phyloP scores from a whole-genome alignment of 1,139 yeast genomes.

The Blastobotrys illinoisensis region DNA sequence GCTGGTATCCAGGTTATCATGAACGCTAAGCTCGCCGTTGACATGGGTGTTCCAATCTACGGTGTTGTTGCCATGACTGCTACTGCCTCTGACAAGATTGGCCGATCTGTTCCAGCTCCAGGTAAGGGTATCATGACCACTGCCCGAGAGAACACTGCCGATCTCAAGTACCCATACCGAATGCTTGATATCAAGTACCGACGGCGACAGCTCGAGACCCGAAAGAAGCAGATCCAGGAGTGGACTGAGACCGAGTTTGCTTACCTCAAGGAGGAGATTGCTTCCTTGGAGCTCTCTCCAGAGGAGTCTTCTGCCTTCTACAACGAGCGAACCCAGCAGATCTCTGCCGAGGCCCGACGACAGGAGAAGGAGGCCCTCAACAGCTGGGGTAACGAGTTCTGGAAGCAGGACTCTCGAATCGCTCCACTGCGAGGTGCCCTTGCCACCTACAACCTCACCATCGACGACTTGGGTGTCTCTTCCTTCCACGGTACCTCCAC shows the following conservation, averaged over 20 bases:
- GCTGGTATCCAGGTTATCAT: slow-evolving; percentile 96
- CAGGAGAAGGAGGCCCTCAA: slow-evolving; percentile 86
- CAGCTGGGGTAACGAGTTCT: slow-evolving; percentile 96
- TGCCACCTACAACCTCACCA: slow-evolving; percentile 85
- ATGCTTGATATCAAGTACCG: slow-evolving; percentile 89
- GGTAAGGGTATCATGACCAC: slow-evolving; percentile 99
- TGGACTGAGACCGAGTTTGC: slow-evolving; percentile 84
- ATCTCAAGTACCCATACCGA: slow-evolving; percentile 74
- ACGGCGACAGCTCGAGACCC: slow-evolving; percentile 78
- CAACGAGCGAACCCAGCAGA: slow-evolving; percentile 82
- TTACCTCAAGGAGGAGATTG: slow-evolving; percentile 65
- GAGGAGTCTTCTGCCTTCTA: slow-evolving; percentile 46
- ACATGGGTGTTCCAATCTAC: slow-evolving; percentile 98
- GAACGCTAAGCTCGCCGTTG: slow-evolving; percentile 89
- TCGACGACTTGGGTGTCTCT: slow-evolving; percentile 94
- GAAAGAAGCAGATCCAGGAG: slow-evolving; percentile 69
- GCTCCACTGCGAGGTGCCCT: slow-evolving; percentile 96
- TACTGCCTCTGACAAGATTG: slow-evolving; percentile 97
- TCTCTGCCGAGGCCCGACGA: slow-evolving; percentile 75
- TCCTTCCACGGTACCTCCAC: slow-evolving; percentile 99
- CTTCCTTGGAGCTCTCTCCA: slow-evolving; percentile 41
- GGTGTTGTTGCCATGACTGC: slow-evolving; percentile 93
- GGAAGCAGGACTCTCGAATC: slow-evolving; percentile 84
- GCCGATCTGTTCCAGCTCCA: slow-evolving; percentile 99
- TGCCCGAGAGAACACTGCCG: slow-evolving; percentile 89